A percentile compares a stretch with the other conserved stretches of the same genome.
Evolutionary conservation across 495 filamentous ascomycete species (phyloP).

Genomic region (Sordaria brevicollis): DNA sequence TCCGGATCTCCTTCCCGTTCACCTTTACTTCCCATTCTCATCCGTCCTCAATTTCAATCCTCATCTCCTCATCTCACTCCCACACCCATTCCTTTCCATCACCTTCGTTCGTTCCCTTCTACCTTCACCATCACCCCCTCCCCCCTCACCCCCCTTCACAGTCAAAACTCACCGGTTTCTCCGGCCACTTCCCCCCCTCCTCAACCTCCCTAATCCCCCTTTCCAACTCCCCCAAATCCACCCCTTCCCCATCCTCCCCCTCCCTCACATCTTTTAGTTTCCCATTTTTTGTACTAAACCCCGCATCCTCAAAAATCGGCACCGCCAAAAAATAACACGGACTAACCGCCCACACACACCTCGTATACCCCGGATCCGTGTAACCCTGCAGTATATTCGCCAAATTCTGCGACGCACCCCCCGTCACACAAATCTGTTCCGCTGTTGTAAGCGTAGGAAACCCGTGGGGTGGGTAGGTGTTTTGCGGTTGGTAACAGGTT

Average conservation of each 20-base stretch:
- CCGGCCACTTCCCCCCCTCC: constrained; percentile 6
- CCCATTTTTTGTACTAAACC: constrained; percentile 37
- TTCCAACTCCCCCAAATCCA: constrained; percentile 53
- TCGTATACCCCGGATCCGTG: constrained; percentile 67
- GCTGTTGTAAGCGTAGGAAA: constrained; percentile 14
- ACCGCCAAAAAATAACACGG: constrained; percentile 75
- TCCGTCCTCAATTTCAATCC: neutral
- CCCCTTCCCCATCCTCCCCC: constrained; percentile 50
- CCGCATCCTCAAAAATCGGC: constrained; percentile 68
- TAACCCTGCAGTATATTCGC: constrained; percentile 63
- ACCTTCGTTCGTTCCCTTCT: neutral
- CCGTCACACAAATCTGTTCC: constrained; percentile 67
- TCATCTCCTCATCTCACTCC: neutral
- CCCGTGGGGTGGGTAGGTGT: neutral
- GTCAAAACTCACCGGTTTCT: constrained; percentile 6
- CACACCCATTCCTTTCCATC: neutral
- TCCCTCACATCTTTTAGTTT: constrained; percentile 57
- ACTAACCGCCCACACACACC: constrained; percentile 65
- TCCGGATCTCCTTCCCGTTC: neutral
- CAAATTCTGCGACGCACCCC: constrained; percentile 68
- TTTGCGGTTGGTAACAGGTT: neutral
- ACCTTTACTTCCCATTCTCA: neutral
- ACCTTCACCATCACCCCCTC: neutral
- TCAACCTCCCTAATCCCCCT: constrained; percentile 31
- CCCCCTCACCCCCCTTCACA: neutral